Conservation (phyloP, 2,329 filamentous ascomycete species). For the Endoconidiophora laricicola region DNA sequence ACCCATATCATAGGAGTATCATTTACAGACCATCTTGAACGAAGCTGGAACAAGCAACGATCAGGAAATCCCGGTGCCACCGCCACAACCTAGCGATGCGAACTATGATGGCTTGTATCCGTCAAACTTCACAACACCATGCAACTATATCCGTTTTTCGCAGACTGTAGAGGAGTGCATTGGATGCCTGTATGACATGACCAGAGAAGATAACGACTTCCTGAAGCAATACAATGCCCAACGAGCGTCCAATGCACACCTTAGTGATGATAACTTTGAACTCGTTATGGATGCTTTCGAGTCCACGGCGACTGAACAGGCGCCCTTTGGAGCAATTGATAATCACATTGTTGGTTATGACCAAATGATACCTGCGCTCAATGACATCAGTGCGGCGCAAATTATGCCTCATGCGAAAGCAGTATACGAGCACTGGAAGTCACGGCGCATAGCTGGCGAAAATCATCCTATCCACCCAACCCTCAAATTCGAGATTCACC, state of each 20-base stretch:
- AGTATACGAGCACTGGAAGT: constrained; percentile 83
- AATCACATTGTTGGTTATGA: constrained; percentile 68
- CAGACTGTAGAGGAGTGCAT: constrained; percentile 94
- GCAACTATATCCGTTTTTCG: constrained; percentile 92
- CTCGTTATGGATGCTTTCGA: constrained; percentile 91
- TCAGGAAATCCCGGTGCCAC: constrained; percentile 49
- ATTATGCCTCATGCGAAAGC: constrained; percentile 49
- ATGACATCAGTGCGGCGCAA: constrained; percentile 31
- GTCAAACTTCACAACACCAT: constrained; percentile 62
- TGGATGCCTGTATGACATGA: constrained; percentile 87
- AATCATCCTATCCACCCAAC: constrained; percentile 60
- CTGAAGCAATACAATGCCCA: constrained; percentile 72
- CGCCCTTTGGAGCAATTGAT: constrained; percentile 80
- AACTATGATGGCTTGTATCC: constrained; percentile 84
- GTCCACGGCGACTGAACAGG: constrained; percentile 63
- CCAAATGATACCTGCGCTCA: constrained; percentile 54
- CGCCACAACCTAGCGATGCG: constrained; percentile 46
- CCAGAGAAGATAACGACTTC: constrained; percentile 71
- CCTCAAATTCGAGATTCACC: constrained; percentile 86
- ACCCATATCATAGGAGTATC: constrained; percentile 59
- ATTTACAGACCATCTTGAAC: constrained; percentile 68
- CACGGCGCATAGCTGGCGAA: constrained; percentile 44
- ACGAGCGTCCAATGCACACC: constrained; percentile 43
- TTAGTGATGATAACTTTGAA: constrained; percentile 85
- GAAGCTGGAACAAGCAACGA: constrained; percentile 38